Base-by-base conservation (phyloP, 2,329 filamentous ascomycete species). In the Aspergillus chevalieri region DNA sequence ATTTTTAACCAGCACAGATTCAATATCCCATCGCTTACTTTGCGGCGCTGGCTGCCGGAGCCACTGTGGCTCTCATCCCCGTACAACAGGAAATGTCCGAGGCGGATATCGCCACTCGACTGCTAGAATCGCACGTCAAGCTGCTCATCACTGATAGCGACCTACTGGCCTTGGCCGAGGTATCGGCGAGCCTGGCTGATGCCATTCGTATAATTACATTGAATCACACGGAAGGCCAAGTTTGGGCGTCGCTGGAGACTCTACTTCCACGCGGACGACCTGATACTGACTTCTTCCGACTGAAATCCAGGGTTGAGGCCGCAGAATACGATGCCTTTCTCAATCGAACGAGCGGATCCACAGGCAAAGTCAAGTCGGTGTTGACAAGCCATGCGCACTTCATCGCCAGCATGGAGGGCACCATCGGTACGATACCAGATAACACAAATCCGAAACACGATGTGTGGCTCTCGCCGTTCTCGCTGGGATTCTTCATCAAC, bases 401-500 rank as follows among this genome's bases (percentile, higher is more conserved):
- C 45, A 54, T 57, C 26, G 53, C 57, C 26, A 57, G 52, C 6
- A 53, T 61, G 52, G 51, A 60, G 41, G 52, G 46, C 10, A 62
- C 59, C 3, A 43, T 49, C 8, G 15, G 48, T 15, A 62, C 60
- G 4, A 51, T 62, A 12, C 60, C 60, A 7, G 39, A 30, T 3
- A 53, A 60, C 38, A 61, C 57, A 9, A 53, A 62, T 43, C 57
- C 58, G 1, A 44, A 52, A 22, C 49, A 44, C 2, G 58, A 63
- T 41, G 51, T 57, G 17, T 62, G 60, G 60, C 30, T 61, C 15
- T 57, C 60, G 1, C 54, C 54, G 1, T 46, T 60, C 7, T 58
- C 60, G 3, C 52, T 63, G 9, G 61, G 57, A 3, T 63, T 60
- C 43, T 60, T 60, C 44, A 63, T 63, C 50, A 63, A 62, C 45